Conservation (phyloP, 768 basidiomycete genomes). For the Psilocybe cyanescens region DNA sequence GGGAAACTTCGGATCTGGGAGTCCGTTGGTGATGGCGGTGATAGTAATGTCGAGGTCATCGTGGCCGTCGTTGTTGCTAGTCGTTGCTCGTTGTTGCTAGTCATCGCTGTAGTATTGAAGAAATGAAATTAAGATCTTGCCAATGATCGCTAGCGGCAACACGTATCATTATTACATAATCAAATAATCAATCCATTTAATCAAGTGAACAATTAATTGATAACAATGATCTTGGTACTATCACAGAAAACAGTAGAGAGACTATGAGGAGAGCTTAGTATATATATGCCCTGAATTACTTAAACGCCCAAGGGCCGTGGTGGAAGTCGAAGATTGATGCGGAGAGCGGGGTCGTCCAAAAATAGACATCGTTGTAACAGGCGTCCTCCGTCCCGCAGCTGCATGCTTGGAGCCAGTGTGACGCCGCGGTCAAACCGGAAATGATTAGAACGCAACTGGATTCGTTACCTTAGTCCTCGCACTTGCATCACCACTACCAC, state of each 20-base stretch:
- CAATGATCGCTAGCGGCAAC: neutral
- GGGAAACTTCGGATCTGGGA: conserved; percentile 32
- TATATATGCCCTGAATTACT: too few species aligned
- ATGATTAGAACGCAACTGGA: neutral
- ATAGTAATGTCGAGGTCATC: conserved; percentile 28
- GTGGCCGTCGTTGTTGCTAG: conserved; percentile 8
- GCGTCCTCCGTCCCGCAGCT: conserved; percentile 22
- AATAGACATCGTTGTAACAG: conserved; percentile 17
- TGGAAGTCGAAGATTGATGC: neutral
- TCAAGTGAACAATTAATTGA: too few species aligned
- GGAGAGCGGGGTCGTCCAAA: neutral
- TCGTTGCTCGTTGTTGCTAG: neutral
- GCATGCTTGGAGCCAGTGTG: conserved; percentile 10
- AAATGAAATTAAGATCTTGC: neutral
- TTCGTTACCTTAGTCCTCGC: conserved; percentile 11
- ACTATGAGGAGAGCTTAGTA: too few species aligned
- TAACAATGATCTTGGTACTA: too few species aligned
- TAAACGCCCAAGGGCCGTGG: too few species aligned
- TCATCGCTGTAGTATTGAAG: neutral
- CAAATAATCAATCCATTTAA: neutral
- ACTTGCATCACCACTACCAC: conserved; percentile 14
- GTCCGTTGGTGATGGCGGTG: conserved; percentile 35
- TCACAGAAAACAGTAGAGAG: too few species aligned
- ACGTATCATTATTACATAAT: conserved; percentile 8
- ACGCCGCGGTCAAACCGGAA: neutral